Percentiles rank a stretch among this genome's conserved stretches.
Conservation (phyloP, 2,329 filamentous ascomycete species). For the Cadophora sp. region DNA sequence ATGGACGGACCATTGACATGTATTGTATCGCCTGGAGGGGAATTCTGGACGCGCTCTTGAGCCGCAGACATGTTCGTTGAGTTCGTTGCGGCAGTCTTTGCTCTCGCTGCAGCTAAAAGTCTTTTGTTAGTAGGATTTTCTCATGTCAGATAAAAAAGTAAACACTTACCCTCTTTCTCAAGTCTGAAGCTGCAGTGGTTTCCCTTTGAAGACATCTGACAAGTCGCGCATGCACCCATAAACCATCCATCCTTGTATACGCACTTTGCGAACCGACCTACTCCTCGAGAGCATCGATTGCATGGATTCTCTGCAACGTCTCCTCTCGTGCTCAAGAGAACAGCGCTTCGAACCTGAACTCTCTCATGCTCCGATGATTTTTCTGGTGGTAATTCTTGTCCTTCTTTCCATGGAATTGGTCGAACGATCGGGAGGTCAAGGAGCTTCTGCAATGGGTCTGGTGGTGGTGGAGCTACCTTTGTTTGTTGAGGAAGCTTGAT, state of each 20-base stretch:
- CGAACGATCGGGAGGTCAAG: conserved; percentile 34
- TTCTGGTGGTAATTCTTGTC: conserved; percentile 32
- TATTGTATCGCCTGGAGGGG: conserved; percentile 1
- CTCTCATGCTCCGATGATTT: conserved; percentile 31
- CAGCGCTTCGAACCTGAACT: conserved; percentile 34
- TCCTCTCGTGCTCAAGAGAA: conserved; percentile 34
- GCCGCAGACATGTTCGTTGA: conserved; percentile 2
- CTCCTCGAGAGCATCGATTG: conserved; percentile 29
- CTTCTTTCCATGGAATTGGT: conserved; percentile 35
- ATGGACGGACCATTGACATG: conserved; percentile 8
- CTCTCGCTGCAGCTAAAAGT: background rate
- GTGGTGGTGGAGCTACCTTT: background rate
- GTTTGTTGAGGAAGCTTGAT: background rate
- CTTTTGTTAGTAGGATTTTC: background rate
- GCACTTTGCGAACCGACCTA: conserved; percentile 34
- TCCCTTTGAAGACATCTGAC: conserved; percentile 36
- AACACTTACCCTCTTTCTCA: conserved; percentile 22
- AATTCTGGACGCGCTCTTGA: background rate
- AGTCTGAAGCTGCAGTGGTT: conserved; percentile 34
- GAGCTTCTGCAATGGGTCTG: conserved; percentile 28
- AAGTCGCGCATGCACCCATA: conserved; percentile 38
- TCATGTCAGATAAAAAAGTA: background rate
- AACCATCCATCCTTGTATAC: conserved; percentile 35
- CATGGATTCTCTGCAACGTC: conserved; percentile 32
- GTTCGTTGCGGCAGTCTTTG: background rate